Evolutionary conservation across 352 stramenopile species (phyloP).

Genomic region (Globisporangium perplexum): DNA sequence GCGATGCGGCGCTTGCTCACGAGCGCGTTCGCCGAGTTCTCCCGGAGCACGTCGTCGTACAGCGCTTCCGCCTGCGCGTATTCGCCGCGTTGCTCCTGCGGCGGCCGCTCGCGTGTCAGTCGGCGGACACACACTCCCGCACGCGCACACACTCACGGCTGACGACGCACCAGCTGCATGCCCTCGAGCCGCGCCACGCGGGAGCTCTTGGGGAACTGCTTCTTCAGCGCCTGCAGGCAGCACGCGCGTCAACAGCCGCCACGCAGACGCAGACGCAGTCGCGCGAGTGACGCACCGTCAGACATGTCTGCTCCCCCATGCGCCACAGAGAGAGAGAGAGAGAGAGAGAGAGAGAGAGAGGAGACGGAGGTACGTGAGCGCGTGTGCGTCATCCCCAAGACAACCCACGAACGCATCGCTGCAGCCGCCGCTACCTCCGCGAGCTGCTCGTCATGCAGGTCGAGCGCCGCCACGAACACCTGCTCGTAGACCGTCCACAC

Average conservation of each 20-base stretch:
- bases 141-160: neutral
- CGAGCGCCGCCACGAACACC: conserved; percentile 53
- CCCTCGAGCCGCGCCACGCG: conserved; percentile 50
- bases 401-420: too few species aligned
- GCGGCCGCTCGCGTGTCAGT: too few species aligned
- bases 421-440: conserved; percentile 14
- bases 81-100: conserved; percentile 40
- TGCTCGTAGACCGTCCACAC: conserved; percentile 70
- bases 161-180: conserved; percentile 32
- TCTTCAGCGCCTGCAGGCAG: conserved; percentile 26
- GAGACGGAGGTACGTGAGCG: neutral
- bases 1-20: conserved; percentile 64
- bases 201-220: conserved; percentile 55
- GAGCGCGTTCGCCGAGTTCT: conserved; percentile 52
- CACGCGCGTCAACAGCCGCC: neutral
- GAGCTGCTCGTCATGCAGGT: conserved; percentile 53
- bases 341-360: conserved; percentile 8
- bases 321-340: neutral
- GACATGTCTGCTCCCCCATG: conserved; percentile 7
- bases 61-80: conserved; percentile 48
- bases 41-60: conserved; percentile 51
- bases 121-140: neutral
- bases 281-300: conserved; percentile 7
- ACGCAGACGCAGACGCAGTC: too few species aligned
- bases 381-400: too few species aligned